Conservation (phyloP, 2,329 filamentous ascomycete genomes). For the Exophiala spinifera region DNA sequence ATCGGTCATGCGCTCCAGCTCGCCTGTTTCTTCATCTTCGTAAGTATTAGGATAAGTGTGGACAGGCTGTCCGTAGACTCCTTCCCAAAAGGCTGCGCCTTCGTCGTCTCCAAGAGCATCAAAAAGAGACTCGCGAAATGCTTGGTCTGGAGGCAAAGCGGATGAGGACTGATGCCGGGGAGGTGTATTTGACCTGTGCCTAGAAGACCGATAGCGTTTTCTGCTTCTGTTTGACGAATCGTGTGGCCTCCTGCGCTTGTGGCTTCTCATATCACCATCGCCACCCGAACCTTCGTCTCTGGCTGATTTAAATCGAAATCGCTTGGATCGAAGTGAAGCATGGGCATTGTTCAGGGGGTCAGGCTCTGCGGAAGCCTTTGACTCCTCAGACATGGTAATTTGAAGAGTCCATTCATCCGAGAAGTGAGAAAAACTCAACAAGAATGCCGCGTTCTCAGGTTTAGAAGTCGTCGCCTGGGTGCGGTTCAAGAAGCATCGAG, state of each 20-base stretch:
- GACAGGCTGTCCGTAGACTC: slow-evolving; percentile 93
- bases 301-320: slow-evolving; percentile 28
- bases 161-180: slow-evolving; percentile 7
- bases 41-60: slow-evolving; percentile 67
- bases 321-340: slow-evolving; percentile 8
- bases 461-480: no score
- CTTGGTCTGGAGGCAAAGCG: slow-evolving; percentile 64
- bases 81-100: slow-evolving; percentile 90
- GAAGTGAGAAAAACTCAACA: no score
- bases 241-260: slow-evolving; percentile 29
- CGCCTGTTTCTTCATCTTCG: slow-evolving; percentile 49
- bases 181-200: slow-evolving; percentile 8
- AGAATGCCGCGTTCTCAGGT: no score
- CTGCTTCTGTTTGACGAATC: slow-evolving; percentile 23
- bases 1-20: slow-evolving; percentile 81
- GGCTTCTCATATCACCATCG: slow-evolving; percentile 15
- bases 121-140: slow-evolving; percentile 91
- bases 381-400: slow-evolving; percentile 6
- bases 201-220: slow-evolving; percentile 31
- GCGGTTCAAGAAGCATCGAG: no score
- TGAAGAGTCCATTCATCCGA: not conserved
- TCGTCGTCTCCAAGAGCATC: slow-evolving; percentile 97
- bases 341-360: not conserved
- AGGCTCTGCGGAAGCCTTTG: not conserved
- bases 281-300: not conserved